A percentile compares a stretch with the other conserved stretches of the same genome.
Conservation (phyloP, 2,329 filamentous ascomycete species). For the Calonectria henricotiae region DNA sequence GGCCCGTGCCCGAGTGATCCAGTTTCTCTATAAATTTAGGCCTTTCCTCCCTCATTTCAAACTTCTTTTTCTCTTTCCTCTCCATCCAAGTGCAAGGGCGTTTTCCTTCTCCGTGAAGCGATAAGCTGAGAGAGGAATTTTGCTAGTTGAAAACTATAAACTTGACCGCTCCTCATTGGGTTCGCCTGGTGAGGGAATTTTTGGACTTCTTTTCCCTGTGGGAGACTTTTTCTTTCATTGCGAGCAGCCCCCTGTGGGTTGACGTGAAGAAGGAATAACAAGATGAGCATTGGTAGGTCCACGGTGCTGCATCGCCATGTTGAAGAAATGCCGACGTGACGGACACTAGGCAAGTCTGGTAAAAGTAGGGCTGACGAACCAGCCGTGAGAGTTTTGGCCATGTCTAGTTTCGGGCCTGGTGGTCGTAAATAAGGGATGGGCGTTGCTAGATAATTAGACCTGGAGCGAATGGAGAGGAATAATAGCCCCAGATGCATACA, state of each 20-base stretch:
- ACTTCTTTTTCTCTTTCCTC: conserved; percentile 64
- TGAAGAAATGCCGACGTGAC: no score
- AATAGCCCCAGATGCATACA: not conserved
- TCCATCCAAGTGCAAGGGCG: conserved; percentile 78
- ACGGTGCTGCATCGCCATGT: no score
- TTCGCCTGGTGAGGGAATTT: conserved; percentile 81
- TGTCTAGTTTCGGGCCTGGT: no score
- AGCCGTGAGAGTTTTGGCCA: no score
- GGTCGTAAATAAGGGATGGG: no score
- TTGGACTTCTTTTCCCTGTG: conserved; percentile 67
- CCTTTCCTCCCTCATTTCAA: conserved; percentile 49
- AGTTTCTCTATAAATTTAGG: conserved; percentile 56
- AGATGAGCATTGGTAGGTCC: not conserved
- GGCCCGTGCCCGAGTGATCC: conserved; percentile 46
- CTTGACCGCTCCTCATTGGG: conserved; percentile 80
- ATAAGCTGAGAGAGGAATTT: conserved; percentile 85
- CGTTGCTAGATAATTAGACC: no score
- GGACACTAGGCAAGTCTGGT: no score
- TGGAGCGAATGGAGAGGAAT: not conserved
- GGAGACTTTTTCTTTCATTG: conserved; percentile 62
- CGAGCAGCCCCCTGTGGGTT: conserved; percentile 54
- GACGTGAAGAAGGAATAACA: conserved; percentile 60
- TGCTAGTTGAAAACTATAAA: conserved; percentile 90
- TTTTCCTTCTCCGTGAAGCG: conserved; percentile 75
- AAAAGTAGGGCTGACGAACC: no score